Evolutionary conservation across 2,329 filamentous ascomycete species (phyloP).

Genomic region (Arthrobotrys megalospora): DNA sequence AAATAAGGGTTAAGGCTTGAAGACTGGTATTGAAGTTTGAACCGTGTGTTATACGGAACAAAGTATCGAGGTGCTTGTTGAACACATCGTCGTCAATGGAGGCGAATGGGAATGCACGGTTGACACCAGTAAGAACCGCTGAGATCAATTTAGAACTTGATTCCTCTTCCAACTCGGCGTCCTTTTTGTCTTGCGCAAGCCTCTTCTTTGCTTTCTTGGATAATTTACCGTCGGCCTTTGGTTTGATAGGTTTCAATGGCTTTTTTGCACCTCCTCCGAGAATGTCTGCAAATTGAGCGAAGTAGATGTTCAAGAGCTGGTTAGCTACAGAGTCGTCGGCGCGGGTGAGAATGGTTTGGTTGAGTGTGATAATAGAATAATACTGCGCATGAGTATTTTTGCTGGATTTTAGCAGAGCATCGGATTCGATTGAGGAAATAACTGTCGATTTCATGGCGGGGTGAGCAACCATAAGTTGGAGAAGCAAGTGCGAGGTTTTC

Average conservation of each 20-base stretch:
- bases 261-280: conserved; percentile 71
- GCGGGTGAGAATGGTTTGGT: conserved; percentile 91
- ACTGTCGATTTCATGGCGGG: conserved; percentile 94
- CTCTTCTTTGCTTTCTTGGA: conserved; percentile 65
- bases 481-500: conserved; percentile 89
- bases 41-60: conserved; percentile 96
- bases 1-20: conserved; percentile 93
- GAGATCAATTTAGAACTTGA: conserved; percentile 92
- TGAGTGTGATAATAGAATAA: conserved; percentile 95
- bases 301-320: conserved; percentile 89
- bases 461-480: conserved; percentile 89
- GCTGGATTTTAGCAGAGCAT: conserved; percentile 87
- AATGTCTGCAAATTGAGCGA: conserved; percentile 80
- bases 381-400: conserved; percentile 93
- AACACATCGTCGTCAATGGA: conserved; percentile 82
- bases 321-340: conserved; percentile 87
- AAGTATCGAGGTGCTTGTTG: conserved; percentile 89
- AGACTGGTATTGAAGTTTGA: conserved; percentile 99
- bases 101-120: conserved; percentile 94
- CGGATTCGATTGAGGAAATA: conserved; percentile 85
- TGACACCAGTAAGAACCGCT: conserved; percentile 91
- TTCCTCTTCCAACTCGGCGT: conserved; percentile 73
- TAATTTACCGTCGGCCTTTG: conserved; percentile 66
- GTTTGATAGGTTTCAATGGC: conserved; percentile 68
- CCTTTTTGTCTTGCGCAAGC: conserved; percentile 65